Percentiles rank a stretch among this genome's conserved stretches.
These are phyloP conservation scores for Lasiodiplodia citricola DNA, from an alignment of 2,329 filamentous ascomycete genomes.

Conservation along the genomic window DNA sequence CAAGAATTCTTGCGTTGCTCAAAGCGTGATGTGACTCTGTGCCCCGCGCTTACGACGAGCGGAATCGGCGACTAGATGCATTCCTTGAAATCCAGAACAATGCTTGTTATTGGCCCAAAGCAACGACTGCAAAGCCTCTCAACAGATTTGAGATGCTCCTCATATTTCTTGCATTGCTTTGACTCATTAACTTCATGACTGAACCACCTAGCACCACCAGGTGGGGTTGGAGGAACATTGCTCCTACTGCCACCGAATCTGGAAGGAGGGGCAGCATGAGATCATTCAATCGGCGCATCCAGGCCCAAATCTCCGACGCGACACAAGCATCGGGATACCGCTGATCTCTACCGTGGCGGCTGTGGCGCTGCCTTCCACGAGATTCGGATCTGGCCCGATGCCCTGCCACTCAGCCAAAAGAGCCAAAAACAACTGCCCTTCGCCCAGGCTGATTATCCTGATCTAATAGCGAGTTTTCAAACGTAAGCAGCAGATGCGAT, in stretches of 20 bases:
- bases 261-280: slow-evolving; percentile 12
- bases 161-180: neutral
- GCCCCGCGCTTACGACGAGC: neutral
- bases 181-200: neutral
- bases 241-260: neutral
- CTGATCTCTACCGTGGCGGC: slow-evolving; percentile 6
- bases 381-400: slow-evolving; percentile 11
- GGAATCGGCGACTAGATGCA: neutral
- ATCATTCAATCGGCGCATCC: slow-evolving; percentile 1
- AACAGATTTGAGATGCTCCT: neutral
- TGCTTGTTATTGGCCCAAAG: neutral
- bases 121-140: neutral
- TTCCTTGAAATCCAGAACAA: neutral
- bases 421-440: slow-evolving; percentile 70
- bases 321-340: slow-evolving; percentile 6
- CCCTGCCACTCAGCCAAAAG: slow-evolving; percentile 40
- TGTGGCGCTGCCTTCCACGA: neutral
- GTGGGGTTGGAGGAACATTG: neutral
- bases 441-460: slow-evolving; percentile 62
- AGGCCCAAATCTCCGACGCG: slow-evolving; percentile 6
- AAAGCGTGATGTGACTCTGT: neutral
- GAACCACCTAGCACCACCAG: neutral
- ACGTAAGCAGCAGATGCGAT: slow-evolving; percentile 65
- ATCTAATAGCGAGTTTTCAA: slow-evolving; percentile 69
- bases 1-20: neutral